These are phyloP conservation scores for Aspergillus pseudoviridinutans DNA, from an alignment of 2,329 filamentous ascomycete species.

Conservation along the genomic window DNA sequence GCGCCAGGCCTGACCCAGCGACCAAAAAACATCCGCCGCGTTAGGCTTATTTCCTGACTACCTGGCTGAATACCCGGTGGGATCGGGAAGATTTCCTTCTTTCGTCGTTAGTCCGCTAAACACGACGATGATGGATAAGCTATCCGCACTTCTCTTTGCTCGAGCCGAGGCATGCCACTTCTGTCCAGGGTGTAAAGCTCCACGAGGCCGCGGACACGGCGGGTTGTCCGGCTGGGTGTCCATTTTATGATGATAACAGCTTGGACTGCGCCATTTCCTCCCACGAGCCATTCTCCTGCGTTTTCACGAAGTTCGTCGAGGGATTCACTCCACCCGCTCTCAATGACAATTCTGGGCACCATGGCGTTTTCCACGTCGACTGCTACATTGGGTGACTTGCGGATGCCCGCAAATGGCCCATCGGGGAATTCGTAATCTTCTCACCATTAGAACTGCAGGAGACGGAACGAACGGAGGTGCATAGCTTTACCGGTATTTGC, in stretches of 20 bases:
- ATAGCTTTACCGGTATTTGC: no score
- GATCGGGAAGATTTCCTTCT: neutral
- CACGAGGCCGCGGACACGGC: neutral
- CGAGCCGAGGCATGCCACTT: neutral
- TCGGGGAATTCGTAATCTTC: no score
- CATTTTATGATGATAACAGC: neutral
- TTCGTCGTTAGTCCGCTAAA: neutral
- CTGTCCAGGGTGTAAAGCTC: neutral
- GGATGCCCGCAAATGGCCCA: no score
- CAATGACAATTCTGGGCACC: neutral
- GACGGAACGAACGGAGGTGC: no score
- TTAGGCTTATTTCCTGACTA: neutral
- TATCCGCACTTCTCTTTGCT: neutral
- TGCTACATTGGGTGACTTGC: no score
- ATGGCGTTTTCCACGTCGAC: no score
- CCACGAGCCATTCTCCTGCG: neutral
- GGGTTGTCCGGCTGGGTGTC: neutral
- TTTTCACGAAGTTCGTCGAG: neutral
- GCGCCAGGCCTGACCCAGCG: no score
- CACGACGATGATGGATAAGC: neutral
- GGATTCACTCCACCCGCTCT: neutral
- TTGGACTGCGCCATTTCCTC: neutral
- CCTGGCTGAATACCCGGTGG: no score
- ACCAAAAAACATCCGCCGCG: no score
- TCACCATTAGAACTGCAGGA: no score